These are phyloP conservation scores for Triticum aestivum DNA, from an alignment of 176 grass and related monocot species.

Conservation along the genomic window IWGSC_CS_RefSeq_v2.1 NC_057807.1:118258044-118258543, in stretches of 20 bases:
- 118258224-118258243: no score
- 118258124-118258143: no score
- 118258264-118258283: not conserved
- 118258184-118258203: no score
- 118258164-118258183: no score
- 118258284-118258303: not conserved
- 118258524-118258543: not conserved
- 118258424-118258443: not conserved
- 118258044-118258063: no score
- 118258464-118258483: not conserved
- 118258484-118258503: conserved; percentile 17
- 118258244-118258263: not conserved
- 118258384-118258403: not conserved
- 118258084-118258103: no score
- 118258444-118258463: conserved; percentile 27
- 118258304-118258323: not conserved
- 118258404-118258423: not conserved
- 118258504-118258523: conserved; percentile 13
- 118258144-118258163: no score
- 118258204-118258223: no score
- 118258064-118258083: no score
- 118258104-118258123: no score
- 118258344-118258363: not conserved
- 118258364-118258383: not conserved
- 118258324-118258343: not conserved